Base-by-base conservation (phyloP, 768 basidiomycete genomes). In the Phanerochaete sordida region DNA sequence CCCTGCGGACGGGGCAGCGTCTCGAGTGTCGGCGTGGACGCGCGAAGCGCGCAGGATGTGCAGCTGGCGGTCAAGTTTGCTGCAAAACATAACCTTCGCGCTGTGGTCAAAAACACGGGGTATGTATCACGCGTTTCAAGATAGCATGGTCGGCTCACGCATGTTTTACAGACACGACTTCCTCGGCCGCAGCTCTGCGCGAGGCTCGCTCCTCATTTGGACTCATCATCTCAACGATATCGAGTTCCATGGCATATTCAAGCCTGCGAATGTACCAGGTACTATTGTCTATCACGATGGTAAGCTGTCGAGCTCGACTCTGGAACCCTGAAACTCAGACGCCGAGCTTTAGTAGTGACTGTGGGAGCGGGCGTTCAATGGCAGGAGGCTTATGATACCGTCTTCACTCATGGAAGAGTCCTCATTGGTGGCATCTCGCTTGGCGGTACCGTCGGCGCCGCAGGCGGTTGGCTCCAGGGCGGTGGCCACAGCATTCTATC, bases 401-500 rank as follows among this genome's bases (percentile, higher is more conserved):
- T 72, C 9, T 66, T 78, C n/a, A 62, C 69, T 3, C 64, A 78
- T n/a, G 72, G 71, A 0, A 74, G 77, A 4, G 65, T 76, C 47
- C 69, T 84, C 21, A 73, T 83, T 5, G 84, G 84, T 7, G 82
- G 77, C 9, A n/a, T 73, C 6, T 75, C 75, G 8, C 13, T 37
- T 0, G 72, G 73, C 5, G 79, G 74, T 23, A 75, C 80, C 5
- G 72, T 83, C 3, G 82, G 80, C 37, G 75, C 80, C 23, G 74
- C 76, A 15, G 81, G 79, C 30, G 82, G 81, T n/a, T 84, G 79
- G 77, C 57, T 78, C 4, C 66, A 73, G 27, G 83, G 82, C 11
- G 80, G 78, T 5, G 80, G 82, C 1, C 79, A 83, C 58, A 77
- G 77, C 44, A 62, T 68, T 7, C 59, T 80, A 9, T 68, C 76